Conservation (phyloP, 2,329 filamentous ascomycete species). For the Cytospora piceicola region DNA sequence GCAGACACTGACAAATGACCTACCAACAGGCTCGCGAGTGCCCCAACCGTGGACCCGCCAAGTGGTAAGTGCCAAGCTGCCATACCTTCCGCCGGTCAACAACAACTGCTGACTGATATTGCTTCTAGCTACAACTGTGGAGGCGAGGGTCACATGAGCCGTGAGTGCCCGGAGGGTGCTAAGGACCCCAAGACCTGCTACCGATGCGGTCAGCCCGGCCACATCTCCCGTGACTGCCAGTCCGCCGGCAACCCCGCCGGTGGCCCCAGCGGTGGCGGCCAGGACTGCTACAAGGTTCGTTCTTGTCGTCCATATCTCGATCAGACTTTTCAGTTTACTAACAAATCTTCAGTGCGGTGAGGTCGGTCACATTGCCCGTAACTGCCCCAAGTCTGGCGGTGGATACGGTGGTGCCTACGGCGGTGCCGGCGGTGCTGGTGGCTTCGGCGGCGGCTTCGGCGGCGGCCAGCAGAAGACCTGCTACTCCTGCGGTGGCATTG, state of each 20-base stretch:
- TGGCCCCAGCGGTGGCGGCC: slow-evolving; percentile 52
- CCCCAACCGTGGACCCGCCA: slow-evolving; percentile 80
- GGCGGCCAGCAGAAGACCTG: slow-evolving; percentile 74
- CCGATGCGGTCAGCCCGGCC: slow-evolving; percentile 79
- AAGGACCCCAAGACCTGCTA: slow-evolving; percentile 85
- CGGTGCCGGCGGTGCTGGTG: slow-evolving; percentile 55
- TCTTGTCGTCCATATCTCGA: background rate
- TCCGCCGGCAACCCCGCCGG: slow-evolving; percentile 50
- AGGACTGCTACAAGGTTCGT: slow-evolving; percentile 84
- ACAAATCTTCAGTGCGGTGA: slow-evolving; percentile 72
- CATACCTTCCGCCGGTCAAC: background rate
- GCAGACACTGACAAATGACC: slow-evolving; percentile 36
- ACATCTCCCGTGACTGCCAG: slow-evolving; percentile 88
- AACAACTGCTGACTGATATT: background rate
- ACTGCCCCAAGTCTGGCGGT: slow-evolving; percentile 72
- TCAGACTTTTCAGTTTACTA: slow-evolving; percentile 19
- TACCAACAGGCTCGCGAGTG: slow-evolving; percentile 74
- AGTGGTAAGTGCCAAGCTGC: slow-evolving; percentile 64
- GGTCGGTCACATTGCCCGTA: slow-evolving; percentile 93
- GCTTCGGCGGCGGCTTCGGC: slow-evolving; percentile 52
- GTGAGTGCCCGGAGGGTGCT: slow-evolving; percentile 86
- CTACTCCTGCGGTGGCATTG: slow-evolving; percentile 97
- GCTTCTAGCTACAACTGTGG: slow-evolving; percentile 43
- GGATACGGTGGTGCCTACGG: slow-evolving; percentile 50
- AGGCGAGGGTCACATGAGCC: slow-evolving; percentile 45